Conservation (phyloP, 2,329 filamentous ascomycete species). For the Aspergillus sp. region DNA sequence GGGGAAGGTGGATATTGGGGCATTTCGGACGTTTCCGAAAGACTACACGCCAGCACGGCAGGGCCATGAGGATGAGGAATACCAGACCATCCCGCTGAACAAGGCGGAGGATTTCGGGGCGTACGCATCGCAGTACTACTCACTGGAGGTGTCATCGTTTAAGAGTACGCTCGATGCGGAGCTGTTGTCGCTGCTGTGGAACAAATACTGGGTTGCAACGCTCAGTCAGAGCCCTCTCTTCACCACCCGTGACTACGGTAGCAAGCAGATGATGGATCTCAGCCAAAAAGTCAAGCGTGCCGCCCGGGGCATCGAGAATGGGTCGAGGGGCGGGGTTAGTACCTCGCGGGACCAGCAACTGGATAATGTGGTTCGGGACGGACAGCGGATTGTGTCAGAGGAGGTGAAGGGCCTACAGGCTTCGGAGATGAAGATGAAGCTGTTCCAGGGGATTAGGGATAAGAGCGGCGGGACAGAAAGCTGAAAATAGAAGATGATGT, state of each 20-base stretch:
- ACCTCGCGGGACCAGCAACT: constrained; percentile 38
- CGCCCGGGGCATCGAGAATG: constrained; percentile 35
- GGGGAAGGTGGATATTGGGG: constrained; percentile 94
- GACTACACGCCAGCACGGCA: constrained; percentile 54
- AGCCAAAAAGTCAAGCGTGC: constrained; percentile 70
- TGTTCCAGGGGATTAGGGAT: constrained; percentile 40
- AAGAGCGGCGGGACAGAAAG: constrained; percentile 9
- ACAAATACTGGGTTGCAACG: constrained; percentile 94
- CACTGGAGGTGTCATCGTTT: constrained; percentile 84
- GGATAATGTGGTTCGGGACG: constrained; percentile 48
- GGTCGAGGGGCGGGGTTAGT: constrained; percentile 20
- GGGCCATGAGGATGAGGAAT: constrained; percentile 38
- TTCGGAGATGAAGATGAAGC: constrained; percentile 44
- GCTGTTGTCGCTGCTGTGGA: constrained; percentile 84
- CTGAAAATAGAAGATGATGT: constrained; percentile 2
- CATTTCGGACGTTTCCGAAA: constrained; percentile 83
- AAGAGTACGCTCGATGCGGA: constrained; percentile 85
- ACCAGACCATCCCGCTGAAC: constrained; percentile 64
- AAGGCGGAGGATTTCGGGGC: constrained; percentile 96
- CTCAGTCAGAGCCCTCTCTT: constrained; percentile 83
- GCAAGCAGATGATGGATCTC: constrained; percentile 84
- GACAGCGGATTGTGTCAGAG: constrained; percentile 50
- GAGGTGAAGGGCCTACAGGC: constrained; percentile 42
- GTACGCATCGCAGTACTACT: constrained; percentile 83
- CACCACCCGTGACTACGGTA: constrained; percentile 86